Base-by-base conservation (phyloP, 2,329 filamentous ascomycete species). In the Aspergillus tanneri region DNA sequence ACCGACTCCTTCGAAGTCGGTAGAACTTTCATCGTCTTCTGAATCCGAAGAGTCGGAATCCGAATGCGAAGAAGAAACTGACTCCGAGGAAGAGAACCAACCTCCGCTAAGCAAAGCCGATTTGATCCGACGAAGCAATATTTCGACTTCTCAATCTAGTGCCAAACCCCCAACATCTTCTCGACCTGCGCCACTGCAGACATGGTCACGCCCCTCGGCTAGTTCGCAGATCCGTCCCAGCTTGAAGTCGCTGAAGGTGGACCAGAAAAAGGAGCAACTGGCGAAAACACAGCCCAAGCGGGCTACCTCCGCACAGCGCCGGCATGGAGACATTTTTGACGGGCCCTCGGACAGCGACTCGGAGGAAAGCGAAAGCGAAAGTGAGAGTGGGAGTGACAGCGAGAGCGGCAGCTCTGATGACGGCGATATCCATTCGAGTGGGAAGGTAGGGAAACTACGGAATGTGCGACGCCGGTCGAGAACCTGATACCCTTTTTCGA, bases 341-440 rank as follows among this genome's bases (percentile, higher is more conserved):
- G 43, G 47, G 10, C 53, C 56, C 10, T 53, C 57, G 8, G 56
- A 52, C 14, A 49, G 41, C 5, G 57, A 62, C n/a, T 11, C 54
- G 24, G 24, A 25, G 24, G 24, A 25, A 25, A 30, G 56, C 4
- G 44, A 57, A 8, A 51, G 52, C 6, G 54, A 56, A 36, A 53
- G 50, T 19, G 39, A 50, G 7, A 54, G 53, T 12, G 46, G 49
- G 2, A 50, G 46, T 21, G 43, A 47, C 3, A 55, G 49, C 25
- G 47, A 50, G 1, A 49, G 43, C 19, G 51, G 51, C 27, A 47
- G 39, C 9, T 16, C 30, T 9, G 47, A 58, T 35, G 48, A 53
- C 8, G 60, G 59, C 6, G 59, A 62, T 50, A 62, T 62, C 25
- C 46, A 56, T 39, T 57, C 59, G 5, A 60, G 47, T 36, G 60